phyloP scores from a whole-genome alignment of 2,329 filamentous ascomycete genomes.

The Aspergillus proliferans region DNA sequence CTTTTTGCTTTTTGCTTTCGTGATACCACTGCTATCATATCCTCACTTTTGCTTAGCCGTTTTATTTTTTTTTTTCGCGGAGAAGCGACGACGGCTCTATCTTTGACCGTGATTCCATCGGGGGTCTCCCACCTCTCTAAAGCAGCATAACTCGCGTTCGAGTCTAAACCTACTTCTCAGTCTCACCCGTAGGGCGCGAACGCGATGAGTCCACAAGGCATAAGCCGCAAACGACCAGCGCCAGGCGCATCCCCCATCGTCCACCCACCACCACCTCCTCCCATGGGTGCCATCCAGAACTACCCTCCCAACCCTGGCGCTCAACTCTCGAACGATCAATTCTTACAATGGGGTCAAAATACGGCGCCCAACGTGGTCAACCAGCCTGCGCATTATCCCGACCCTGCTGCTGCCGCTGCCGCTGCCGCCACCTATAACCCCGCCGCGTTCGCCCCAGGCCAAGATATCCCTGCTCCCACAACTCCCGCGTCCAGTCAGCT shows the following conservation, averaged over 20 bases:
- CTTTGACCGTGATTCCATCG: no score
- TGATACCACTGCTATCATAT: conserved; percentile 2
- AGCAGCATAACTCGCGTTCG: no score
- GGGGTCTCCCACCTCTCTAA: no score
- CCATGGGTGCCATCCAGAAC: conserved; percentile 44
- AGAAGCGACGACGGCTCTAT: background rate
- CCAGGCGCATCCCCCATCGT: conserved; percentile 63
- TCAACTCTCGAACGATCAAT: conserved; percentile 47
- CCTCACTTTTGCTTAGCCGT: background rate
- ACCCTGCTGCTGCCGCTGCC: conserved; percentile 30
- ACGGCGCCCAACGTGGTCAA: conserved; percentile 26
- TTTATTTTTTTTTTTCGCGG: background rate
- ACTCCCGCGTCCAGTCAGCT: conserved; percentile 35
- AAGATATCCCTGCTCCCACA: conserved; percentile 47
- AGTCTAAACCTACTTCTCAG: no score
- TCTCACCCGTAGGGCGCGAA: background rate
- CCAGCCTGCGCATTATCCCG: conserved; percentile 23
- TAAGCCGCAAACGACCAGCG: conserved; percentile 64
- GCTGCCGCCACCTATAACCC: conserved; percentile 20
- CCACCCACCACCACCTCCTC: conserved; percentile 41
- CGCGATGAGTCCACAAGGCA: conserved; percentile 37
- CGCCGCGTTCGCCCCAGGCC: conserved; percentile 34
- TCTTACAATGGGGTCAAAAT: conserved; percentile 50
- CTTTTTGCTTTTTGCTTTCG: conserved; percentile 5
- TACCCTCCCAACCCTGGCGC: conserved; percentile 39